Base-by-base conservation (phyloP, 2,329 filamentous ascomycete species). In the Alternaria solani region DNA sequence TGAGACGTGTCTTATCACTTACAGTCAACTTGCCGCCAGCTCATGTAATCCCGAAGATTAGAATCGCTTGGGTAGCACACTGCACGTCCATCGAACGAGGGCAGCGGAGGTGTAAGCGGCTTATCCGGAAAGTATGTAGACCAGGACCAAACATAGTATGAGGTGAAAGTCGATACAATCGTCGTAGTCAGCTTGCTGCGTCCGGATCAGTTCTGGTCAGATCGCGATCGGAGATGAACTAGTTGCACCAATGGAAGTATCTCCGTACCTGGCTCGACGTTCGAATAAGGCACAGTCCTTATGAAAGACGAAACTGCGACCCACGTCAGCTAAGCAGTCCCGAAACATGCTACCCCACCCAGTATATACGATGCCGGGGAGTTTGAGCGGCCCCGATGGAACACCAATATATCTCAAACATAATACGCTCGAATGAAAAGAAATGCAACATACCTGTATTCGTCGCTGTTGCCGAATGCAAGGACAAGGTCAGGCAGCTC, bases 11-110 rank as follows among this genome's bases (percentile, higher is more conserved):
- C 43, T 51, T 11, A 25, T 12, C 36, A 79, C 89, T 78, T 77
- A 95, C 95, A 98, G 78, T 99, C 95, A 43, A 92, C 95, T 79
- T 99, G 95, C 69, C 95, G 87, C 95, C 95, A 99, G 75, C 91
- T 94, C 85, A 99, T 88, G 78, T 99, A 99, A 81, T 99, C 95
- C 26, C 94, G 86, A 67, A 99, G 80, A 76, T 97, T 96, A 70
- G 86, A 84, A 7, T 91, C 84, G 57, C 87, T 91, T 0, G 95
- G 95, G 79, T 98, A 99, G 75, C 90, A 89, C 4, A 99, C 93
- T 16, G 93, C 93, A 51, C 95, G 85, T 0, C 94, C 94, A 78
- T 99, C 95, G 74, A 99, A 99, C 6, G 91, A 94, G 1, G 95
- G 95, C 12, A 96, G 81, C 5, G 92, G 91, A 5, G 89, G 81